phyloP scores from a whole-genome alignment of 805 yeast genomes.

The Candida berthetii region DNA sequence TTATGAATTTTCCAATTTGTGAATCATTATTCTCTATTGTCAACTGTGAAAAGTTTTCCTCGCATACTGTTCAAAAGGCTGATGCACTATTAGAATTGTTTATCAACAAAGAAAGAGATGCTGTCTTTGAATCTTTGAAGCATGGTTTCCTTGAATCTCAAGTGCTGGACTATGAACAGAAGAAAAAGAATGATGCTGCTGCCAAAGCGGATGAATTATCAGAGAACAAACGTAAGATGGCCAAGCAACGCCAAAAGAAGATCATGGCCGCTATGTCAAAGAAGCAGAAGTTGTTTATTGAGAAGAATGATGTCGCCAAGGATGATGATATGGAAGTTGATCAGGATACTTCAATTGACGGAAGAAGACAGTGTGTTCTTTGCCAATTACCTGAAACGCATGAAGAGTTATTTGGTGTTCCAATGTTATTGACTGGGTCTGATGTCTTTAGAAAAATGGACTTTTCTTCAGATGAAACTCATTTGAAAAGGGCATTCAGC shows the following conservation, averaged over 20 bases:
- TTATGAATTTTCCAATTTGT: slow-evolving; percentile 49
- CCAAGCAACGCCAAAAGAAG: slow-evolving; percentile 55
- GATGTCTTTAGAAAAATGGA: slow-evolving; percentile 12
- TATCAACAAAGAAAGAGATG: slow-evolving; percentile 37
- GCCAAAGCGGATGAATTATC: slow-evolving; percentile 38
- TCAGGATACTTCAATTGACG: slow-evolving; percentile 15
- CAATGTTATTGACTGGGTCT: slow-evolving; percentile 40
- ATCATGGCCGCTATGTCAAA: slow-evolving; percentile 57
- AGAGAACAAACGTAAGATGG: slow-evolving; percentile 50
- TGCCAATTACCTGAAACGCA: slow-evolving; percentile 49
- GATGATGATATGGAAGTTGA: slow-evolving; percentile 17
- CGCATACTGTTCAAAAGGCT: slow-evolving; percentile 45
- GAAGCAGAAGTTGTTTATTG: slow-evolving; percentile 72
- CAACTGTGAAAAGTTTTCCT: slow-evolving; percentile 42
- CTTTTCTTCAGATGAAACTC: slow-evolving; percentile 11
- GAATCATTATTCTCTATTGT: slow-evolving; percentile 47
- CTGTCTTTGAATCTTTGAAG: slow-evolving; percentile 43
- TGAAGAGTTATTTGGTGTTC: slow-evolving; percentile 50
- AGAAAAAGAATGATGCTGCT: slow-evolving; percentile 27
- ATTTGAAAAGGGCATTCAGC: slow-evolving; percentile 8
- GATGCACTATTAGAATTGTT: slow-evolving; percentile 46
- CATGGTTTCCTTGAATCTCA: slow-evolving; percentile 54
- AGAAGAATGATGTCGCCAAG: slow-evolving; percentile 39
- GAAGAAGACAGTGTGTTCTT: slow-evolving; percentile 41
- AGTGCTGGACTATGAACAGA: slow-evolving; percentile 41